Base-by-base conservation (phyloP, 257 asterid species). In the Ilex asprella region DNA sequence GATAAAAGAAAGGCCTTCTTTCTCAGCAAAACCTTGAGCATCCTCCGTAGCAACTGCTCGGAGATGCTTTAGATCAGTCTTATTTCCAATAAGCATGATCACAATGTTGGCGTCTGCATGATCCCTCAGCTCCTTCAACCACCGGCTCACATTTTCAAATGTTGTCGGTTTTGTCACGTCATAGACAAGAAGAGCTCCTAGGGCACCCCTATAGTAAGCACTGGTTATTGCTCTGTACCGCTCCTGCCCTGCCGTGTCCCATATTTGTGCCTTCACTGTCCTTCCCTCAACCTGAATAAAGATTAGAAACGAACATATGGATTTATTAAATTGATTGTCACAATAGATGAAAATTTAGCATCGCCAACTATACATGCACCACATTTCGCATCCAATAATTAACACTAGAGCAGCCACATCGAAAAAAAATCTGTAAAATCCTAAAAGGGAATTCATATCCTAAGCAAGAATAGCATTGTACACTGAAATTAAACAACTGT, bases 211-310 rank as follows among this genome's bases (percentile, higher is more conserved):
- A 73, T 91, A 88, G 52, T 91, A 91, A 21, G 98, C 98, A 73
- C 98, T 88, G 65, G 98, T 91, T 31, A 91, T 91, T 73, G 98
- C 98, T 56, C 98, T 74, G 82, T 91, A 91, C 70, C 98, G 84
- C 77, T 88, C 98, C 73, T 91, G 98, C n/a, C 96, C 98, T 51
- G 98, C 98, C 1, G 98, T 91, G 86, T 91, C 98, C 98, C 98
- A 91, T 57, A 91, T 91, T 71, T 91, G 98, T 74, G 98, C 90
- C 80, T 91, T 91, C 60, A 91, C 77, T 2, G 94, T 88, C 79
- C 90, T 83, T 63, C 88, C 96, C 78, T 91, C 98, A n/a, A 91
- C 95, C 89, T 86, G 15, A 41, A 46, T 46, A 14, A 46, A 46
- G 7, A 35, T 35, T 35, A 35, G 41, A 1, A 35, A 35, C 41